Percentiles rank a stretch among this genome's conserved stretches.
These are phyloP conservation scores for Yarrowia sp. DNA, from an alignment of 805 yeast genomes.

Conservation along the genomic window DNA sequence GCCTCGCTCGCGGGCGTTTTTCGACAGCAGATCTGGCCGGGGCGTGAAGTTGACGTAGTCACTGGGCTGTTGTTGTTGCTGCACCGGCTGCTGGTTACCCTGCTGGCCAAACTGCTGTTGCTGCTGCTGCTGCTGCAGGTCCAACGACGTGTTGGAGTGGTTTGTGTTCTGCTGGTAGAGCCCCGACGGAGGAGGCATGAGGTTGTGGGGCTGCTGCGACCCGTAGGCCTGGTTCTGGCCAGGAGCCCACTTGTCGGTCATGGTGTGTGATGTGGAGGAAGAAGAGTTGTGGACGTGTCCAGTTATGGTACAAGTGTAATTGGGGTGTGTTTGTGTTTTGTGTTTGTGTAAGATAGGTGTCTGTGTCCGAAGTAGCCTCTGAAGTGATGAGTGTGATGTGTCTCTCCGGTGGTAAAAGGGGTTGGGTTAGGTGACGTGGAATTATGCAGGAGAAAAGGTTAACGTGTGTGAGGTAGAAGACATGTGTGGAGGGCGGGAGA, in stretches of 20 bases:
- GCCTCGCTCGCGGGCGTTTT: slow-evolving; percentile 74
- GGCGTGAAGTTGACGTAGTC: slow-evolving; percentile 71
- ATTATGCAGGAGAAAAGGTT: slow-evolving; percentile 15
- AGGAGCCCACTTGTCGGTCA: slow-evolving; percentile 9
- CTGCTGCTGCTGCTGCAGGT: slow-evolving; percentile 29
- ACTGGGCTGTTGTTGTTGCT: slow-evolving; percentile 29
- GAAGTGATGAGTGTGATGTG: not conserved
- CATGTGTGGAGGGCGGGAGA: not conserved
- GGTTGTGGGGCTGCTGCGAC: slow-evolving; percentile 19
- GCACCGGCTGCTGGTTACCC: slow-evolving; percentile 19
- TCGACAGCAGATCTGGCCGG: slow-evolving; percentile 75
- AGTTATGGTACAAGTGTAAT: no score
- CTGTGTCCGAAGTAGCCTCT: no score
- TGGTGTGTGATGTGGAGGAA: not conserved
- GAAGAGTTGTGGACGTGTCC: no score
- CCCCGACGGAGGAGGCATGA: slow-evolving; percentile 9
- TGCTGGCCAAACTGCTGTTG: slow-evolving; percentile 32
- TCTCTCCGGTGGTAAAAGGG: no score
- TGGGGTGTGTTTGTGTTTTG: no score
- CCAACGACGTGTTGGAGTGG: slow-evolving; percentile 5
- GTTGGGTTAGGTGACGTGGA: slow-evolving; percentile 19
- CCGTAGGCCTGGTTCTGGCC: not conserved
- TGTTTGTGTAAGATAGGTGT: no score
- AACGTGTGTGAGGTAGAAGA: not conserved
- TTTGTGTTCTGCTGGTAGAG: not conserved